Base-by-base conservation (phyloP, 148 eudicot genomes). In the Cornus kousa region DNA sequence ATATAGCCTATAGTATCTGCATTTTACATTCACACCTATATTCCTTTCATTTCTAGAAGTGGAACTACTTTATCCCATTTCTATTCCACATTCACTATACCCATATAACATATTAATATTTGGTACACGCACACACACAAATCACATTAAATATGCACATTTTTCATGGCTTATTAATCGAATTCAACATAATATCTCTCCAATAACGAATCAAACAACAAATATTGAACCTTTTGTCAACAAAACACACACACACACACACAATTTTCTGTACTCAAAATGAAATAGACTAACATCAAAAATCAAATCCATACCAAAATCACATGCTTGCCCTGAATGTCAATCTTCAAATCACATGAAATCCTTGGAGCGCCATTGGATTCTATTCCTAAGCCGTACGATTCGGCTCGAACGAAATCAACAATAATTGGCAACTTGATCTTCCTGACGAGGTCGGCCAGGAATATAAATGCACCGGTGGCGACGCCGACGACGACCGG, bases 401-500 rank as follows among this genome's bases (percentile, higher is more conserved):
- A 92, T 7, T 82, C 79, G 33, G 79, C 91, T 22, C 94, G 88
- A 14, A 94, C 48, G 32, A 92, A 83, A 79, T 94, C 97, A 8
- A 94, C 86, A n/a, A 80, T 39, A 9, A 92, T 3, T 0, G 94
- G 93, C 22, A 94, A 32, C 1, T 85, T 78, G 73, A 94, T 67
- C 16, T 79, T 85, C 43, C 98, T 83, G n/a, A 89, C 94, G 68
- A 94, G 89, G 84, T 94, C 98, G 20, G 94, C 93, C 0, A 89
- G 84, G 79, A 92, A 90, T 1, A 89, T 78, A 64, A 89, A 86
- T 0, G 97, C 94, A 40, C 97, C 98, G 79, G 94, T 92, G 60
- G 92, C 98, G 20, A 92, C 97, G 23, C 94, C 97, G 75, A 92
- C 80, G 82, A 94, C 62, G 2, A 88, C 85, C n/a, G 94, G 85